These are phyloP conservation scores for Suillus weaverae DNA, from an alignment of 768 basidiomycete species.

Conservation along the genomic window DNA sequence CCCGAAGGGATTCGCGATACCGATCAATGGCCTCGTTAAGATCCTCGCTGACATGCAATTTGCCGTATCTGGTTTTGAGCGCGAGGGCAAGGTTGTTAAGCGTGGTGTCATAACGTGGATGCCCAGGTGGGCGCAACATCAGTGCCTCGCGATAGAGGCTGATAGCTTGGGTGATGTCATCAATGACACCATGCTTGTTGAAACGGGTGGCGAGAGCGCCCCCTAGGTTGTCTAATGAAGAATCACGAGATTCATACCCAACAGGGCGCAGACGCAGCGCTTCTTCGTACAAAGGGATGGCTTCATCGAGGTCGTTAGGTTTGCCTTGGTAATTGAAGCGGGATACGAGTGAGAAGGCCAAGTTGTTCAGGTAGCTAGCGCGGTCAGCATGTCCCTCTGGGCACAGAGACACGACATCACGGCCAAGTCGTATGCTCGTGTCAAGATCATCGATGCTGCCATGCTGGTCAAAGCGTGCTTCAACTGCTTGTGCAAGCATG, in stretches of 20 bases:
- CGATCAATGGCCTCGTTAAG: constrained; percentile 18
- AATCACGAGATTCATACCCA: neutral
- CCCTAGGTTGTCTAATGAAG: constrained; percentile 18
- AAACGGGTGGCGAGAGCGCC: constrained; percentile 20
- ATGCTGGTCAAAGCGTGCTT: constrained; percentile 5
- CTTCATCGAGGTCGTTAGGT: neutral
- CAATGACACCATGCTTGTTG: constrained; percentile 4
- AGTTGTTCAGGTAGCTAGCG: constrained; percentile 3
- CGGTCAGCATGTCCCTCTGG: constrained; percentile 6
- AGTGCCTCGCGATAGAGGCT: constrained; percentile 8
- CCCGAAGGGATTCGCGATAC: constrained; percentile 14
- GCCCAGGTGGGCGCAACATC: constrained; percentile 4
- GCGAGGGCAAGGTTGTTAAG: constrained; percentile 18
- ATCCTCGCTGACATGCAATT: constrained; percentile 13
- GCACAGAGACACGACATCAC: constrained; percentile 11
- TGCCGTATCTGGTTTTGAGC: constrained; percentile 13
- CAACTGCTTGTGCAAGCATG: neutral
- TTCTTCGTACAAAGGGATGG: neutral
- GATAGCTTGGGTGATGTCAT: constrained; percentile 17
- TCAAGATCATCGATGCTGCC: constrained; percentile 11
- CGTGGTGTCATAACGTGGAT: constrained; percentile 4
- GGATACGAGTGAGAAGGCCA: constrained; percentile 11
- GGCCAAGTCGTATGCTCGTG: constrained; percentile 2
- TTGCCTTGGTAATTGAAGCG: constrained; percentile 15
- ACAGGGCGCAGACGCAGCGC: neutral